A percentile compares a stretch with the other conserved stretches of the same genome.
Conservation (phyloP, 352 stramenopile species). For the Phytopythium chamaehyphon region DNA sequence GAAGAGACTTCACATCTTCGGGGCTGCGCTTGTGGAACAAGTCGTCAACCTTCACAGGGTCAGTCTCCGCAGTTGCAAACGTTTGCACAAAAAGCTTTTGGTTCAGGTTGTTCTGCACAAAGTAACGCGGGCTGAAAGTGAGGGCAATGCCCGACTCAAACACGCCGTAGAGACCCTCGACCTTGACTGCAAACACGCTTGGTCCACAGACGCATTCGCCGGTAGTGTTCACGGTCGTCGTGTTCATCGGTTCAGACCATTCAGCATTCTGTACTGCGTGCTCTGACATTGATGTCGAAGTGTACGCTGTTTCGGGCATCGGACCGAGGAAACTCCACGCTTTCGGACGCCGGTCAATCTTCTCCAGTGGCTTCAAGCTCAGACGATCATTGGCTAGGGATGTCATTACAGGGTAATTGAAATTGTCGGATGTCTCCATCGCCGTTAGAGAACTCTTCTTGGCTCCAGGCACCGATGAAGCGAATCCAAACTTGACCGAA, state of each 20-base stretch:
- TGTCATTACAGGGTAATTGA: conserved; percentile 61
- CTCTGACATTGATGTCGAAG: conserved; percentile 43
- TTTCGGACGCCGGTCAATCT: conserved; percentile 39
- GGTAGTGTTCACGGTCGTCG: conserved; percentile 81
- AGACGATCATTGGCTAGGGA: conserved; percentile 58
- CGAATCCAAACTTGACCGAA: conserved; percentile 57
- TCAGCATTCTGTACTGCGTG: conserved; percentile 52
- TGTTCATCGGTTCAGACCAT: conserved; percentile 85
- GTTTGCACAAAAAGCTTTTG: conserved; percentile 76
- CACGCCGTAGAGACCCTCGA: conserved; percentile 76
- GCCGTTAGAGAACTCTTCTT: conserved; percentile 43
- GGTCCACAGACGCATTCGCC: conserved; percentile 69
- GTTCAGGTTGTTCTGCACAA: conserved; percentile 79
- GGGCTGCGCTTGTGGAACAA: conserved; percentile 66
- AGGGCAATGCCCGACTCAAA: conserved; percentile 76
- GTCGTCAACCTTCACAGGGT: conserved; percentile 60
- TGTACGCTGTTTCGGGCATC: conserved; percentile 46
- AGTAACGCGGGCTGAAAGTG: conserved; percentile 76
- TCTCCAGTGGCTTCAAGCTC: conserved; percentile 57
- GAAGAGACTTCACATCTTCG: conserved; percentile 53
- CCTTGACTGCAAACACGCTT: conserved; percentile 76
- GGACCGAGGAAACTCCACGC: conserved; percentile 58
- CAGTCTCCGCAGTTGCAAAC: conserved; percentile 59
- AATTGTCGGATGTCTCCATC: conserved; percentile 38
- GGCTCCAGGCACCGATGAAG: conserved; percentile 46